Evolutionary conservation across 2,329 filamentous ascomycete genomes (phyloP).

Genomic region (Orbilia quercus): DNA sequence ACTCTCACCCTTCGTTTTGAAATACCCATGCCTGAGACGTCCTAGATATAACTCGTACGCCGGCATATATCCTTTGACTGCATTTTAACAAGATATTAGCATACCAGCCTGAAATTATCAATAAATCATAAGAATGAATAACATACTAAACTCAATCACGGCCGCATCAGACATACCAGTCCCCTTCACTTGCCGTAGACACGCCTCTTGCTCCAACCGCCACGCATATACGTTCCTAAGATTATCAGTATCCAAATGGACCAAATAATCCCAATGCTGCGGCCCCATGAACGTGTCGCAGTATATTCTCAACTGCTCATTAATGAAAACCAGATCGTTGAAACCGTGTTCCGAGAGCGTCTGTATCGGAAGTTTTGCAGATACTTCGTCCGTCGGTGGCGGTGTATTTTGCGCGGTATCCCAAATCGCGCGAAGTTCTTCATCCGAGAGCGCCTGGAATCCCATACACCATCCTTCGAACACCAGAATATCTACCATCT

Average conservation of each 20-base stretch:
- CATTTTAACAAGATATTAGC: constrained; percentile 59
- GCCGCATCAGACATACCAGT: constrained; percentile 84
- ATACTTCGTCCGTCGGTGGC: constrained; percentile 62
- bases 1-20: constrained; percentile 58
- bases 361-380: constrained; percentile 59
- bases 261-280: constrained; percentile 43
- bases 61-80: constrained; percentile 63
- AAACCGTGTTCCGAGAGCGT: constrained; percentile 68
- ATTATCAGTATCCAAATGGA: constrained; percentile 74
- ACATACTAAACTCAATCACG: constrained; percentile 73
- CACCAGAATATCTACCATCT: constrained; percentile 75
- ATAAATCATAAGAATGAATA: not conserved
- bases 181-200: constrained; percentile 74
- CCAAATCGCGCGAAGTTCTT: constrained; percentile 67
- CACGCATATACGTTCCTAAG: constrained; percentile 82
- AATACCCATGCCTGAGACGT: constrained; percentile 66
- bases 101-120: not conserved
- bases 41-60: constrained; percentile 70
- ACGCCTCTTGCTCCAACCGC: constrained; percentile 82
- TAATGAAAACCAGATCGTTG: constrained; percentile 70
- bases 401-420: constrained; percentile 60
- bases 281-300: constrained; percentile 43
- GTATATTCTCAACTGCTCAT: constrained; percentile 70
- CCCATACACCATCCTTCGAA: constrained; percentile 94
- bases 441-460: constrained; percentile 74